These are phyloP conservation scores for Malus sylvestris DNA, from an alignment of 306 rosid genomes.

Conservation along the genomic window DNA sequence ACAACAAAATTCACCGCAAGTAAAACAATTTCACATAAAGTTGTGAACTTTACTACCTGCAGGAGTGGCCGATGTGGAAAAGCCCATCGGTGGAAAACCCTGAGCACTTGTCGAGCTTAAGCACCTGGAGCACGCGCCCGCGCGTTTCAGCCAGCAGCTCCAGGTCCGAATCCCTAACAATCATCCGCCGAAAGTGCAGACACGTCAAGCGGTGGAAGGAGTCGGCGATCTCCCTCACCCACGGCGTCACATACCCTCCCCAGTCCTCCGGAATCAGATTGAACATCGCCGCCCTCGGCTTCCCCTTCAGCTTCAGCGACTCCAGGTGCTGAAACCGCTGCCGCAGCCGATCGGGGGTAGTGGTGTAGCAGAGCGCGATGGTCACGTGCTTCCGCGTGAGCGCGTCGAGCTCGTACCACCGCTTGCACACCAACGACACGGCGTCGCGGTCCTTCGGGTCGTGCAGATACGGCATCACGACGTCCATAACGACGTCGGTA, in stretches of 20 bases:
- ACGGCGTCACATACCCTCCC: conserved; percentile 88
- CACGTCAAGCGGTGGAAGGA: conserved; percentile 60
- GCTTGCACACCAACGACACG: conserved; percentile 68
- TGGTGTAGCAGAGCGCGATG: conserved; percentile 86
- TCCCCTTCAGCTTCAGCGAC: conserved; percentile 76
- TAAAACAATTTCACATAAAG: no score
- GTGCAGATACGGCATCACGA: conserved; percentile 73
- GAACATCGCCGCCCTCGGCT: conserved; percentile 96
- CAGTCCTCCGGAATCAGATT: conserved; percentile 92
- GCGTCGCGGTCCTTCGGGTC: conserved; percentile 81
- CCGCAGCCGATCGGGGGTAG: conserved; percentile 64
- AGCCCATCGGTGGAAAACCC: conserved; percentile 93
- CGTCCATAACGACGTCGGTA: conserved; percentile 56
- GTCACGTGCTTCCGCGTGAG: conserved; percentile 91
- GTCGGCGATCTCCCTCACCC: conserved; percentile 62
- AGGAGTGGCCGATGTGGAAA: conserved; percentile 44
- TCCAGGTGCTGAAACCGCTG: conserved; percentile 64
- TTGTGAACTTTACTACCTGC: conserved; percentile 44
- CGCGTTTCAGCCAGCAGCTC: conserved; percentile 53
- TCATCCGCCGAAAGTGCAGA: conserved; percentile 89
- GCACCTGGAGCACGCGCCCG: conserved; percentile 55
- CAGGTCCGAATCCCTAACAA: conserved; percentile 80
- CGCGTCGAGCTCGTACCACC: conserved; percentile 87
- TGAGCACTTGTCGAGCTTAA: conserved; percentile 88
- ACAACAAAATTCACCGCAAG: not conserved